Evolutionary conservation across 225 moss, liverwort and hornwort species (phyloP), one percentile per base, ranked within the genome.

Genomic region (Marchantia paleacea): DNA sequence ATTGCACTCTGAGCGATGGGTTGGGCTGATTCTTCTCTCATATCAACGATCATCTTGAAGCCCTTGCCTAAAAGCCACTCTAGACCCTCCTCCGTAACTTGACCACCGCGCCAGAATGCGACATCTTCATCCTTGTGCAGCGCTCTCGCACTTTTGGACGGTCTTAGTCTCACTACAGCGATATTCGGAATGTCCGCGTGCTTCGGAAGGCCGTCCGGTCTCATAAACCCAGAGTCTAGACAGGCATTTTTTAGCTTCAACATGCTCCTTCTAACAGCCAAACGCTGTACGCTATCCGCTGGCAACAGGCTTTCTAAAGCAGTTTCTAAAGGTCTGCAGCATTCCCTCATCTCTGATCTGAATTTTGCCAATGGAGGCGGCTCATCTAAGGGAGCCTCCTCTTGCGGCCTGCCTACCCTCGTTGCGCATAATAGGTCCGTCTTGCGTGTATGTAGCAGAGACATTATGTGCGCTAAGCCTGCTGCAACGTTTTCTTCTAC

Each of bases 31-130:
- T 91, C 93, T 75, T 84, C 88, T 58, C 94, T 93, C 89, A 94
- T 85, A 80, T 97, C 97, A 3, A 94, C 94, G 63, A 97, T 90
- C 47, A 87, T 83, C 78, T 88, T 93, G 69, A 97, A 97, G 6
- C 88, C 89, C 62, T 89, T 91, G 30, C 88, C 79, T 58, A 94
- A 69, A 0, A 97, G 92, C 94, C 94, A 97, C 69, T 86, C 88
- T 22, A 94, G 81, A 22, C 94, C 94, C 78, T 86, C 90, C 70
- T 91, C 92, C 22, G 92, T 97, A 67, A 94, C 80, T 75, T 93
- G 92, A 10, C 94, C 97, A 19, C 94, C 94, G 53, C 97, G 92
- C 96, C 96, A 96, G 60, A 94, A 96, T 6, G 91, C 88, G 31
- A 94, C 85, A 86, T 92, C 88, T 20, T 96, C 94, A 61, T 90